These are phyloP conservation scores for Candida frijolesensis DNA, from an alignment of 1,139 yeast species.

Conservation along the genomic window DNA sequence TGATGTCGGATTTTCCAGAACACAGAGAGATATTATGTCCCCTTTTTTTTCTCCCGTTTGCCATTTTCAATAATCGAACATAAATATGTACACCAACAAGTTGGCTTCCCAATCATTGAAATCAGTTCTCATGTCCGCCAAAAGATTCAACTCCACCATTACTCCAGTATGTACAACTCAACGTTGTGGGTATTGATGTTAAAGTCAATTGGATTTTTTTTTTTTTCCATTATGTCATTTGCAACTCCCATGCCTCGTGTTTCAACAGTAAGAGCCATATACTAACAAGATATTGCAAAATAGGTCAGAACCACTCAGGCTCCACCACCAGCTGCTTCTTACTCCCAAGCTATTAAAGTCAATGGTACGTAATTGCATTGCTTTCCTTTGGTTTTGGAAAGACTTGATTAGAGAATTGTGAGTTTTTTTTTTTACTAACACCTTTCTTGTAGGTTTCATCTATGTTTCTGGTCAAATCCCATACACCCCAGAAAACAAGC, in stretches of 20 bases:
- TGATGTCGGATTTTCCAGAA: not conserved
- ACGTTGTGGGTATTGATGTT: not conserved
- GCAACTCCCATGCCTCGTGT: not conserved
- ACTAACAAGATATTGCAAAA: slow-evolving; percentile 25
- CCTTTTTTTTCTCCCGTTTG: not conserved
- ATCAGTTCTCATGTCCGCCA: slow-evolving; percentile 25
- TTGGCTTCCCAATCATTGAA: slow-evolving; percentile 25
- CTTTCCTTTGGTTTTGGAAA: not conserved
- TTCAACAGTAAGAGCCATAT: not conserved
- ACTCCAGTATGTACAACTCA: slow-evolving; percentile 45
- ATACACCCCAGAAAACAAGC: slow-evolving; percentile 78
- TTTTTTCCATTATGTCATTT: not conserved
- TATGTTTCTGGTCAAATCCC: slow-evolving; percentile 97
- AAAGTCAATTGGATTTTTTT: not conserved
- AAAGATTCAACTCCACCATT: slow-evolving; percentile 34
- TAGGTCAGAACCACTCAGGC: slow-evolving; percentile 72
- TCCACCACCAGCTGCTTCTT: slow-evolving; percentile 95
- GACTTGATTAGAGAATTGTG: not conserved
- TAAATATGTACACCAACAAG: slow-evolving; percentile 22
- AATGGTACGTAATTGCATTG: slow-evolving; percentile 51
- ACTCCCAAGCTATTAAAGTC: slow-evolving; percentile 90
- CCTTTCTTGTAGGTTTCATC: slow-evolving; percentile 55
- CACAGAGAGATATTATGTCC: not conserved
- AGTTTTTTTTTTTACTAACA: slow-evolving; percentile 4
- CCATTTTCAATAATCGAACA: not conserved